Evolutionary conservation across 345 rosid genomes (phyloP), one percentile per base, ranked within the genome.

Genomic region (Dipteronia sinensis): DNA sequence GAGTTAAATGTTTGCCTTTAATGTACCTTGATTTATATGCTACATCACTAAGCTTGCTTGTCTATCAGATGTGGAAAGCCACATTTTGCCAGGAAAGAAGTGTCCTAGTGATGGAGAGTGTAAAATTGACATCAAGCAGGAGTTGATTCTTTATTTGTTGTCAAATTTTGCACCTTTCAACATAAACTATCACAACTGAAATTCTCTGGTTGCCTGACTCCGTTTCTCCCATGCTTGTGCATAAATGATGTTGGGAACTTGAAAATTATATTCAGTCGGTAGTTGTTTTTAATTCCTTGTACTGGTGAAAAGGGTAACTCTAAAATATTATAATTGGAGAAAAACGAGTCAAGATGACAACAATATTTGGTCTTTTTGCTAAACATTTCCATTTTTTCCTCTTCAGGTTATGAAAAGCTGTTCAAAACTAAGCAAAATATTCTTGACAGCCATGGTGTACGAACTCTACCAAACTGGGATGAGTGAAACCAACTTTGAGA

Each of bases 381-480:
- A 65, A 47, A 5, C 4, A 16, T 7, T 61, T 27, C 17, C 47
- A 74, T 65, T 12, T 67, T 25, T 51, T 17, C 62, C 20, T 9
- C 49, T 70, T 82, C 87, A 92, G 97, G 87, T 95, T 25, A 93
- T 95, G 93, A 93, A 85, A 86, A 87, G 82, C 72, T 79, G 89
- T 65, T 87, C 98, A 4, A 92, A 83, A 71, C 81, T 92, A 10
- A 82, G 94, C 81, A 95, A 93, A 86, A 92, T 95, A 27, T 93
- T 90, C 86, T 88, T 95, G 87, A 87, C 95, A 1, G 98, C 98
- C 65, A 92, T 95, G 98, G 97, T 93, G 44, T 88, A 90, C 10
- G 99, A 95, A 84, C 98, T 93, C 58, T 95, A 95, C 74, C 93
- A 91, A 86, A 93, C 98, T 46, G 98, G 99, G 79, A 91, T 93